A percentile compares a stretch with the other conserved stretches of the same genome.
phyloP scores from a whole-genome alignment of 495 filamentous ascomycete genomes.

The Neurospora intermedia region DNA sequence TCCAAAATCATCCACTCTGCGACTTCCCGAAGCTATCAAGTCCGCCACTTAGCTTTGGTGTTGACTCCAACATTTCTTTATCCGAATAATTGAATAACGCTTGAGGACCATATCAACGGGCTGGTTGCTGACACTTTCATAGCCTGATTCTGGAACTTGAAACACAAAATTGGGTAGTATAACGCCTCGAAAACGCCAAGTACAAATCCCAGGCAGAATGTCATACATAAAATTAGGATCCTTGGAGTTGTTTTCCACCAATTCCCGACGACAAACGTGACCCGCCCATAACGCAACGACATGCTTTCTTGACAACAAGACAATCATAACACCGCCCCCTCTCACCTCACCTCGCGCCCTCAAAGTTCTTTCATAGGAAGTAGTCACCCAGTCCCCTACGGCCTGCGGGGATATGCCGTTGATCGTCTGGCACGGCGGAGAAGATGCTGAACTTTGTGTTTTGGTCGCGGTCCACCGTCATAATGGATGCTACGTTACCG shows the following conservation, averaged over 20 bases:
- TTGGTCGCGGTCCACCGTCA: slow-evolving; percentile 78
- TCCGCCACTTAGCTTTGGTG: not conserved
- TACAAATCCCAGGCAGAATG: not conserved
- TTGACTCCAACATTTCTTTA: too few relatives aligned
- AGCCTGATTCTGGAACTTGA: not conserved
- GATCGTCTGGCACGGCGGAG: slow-evolving; percentile 83
- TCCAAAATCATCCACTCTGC: not conserved
- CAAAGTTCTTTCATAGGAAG: slow-evolving; percentile 56
- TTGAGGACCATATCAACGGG: too few relatives aligned
- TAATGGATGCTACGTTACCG: slow-evolving; percentile 93
- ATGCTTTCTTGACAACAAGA: not conserved
- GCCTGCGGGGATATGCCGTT: slow-evolving; percentile 73
- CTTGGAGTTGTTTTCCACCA: not conserved
- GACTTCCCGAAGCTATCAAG: too few relatives aligned
- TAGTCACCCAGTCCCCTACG: slow-evolving; percentile 82
- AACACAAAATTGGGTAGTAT: not conserved
- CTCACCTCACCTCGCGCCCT: not conserved
- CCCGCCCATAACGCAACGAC: not conserved
- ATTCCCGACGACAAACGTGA: not conserved
- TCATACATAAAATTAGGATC: not conserved
- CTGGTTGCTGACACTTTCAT: not conserved
- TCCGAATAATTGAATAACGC: not conserved
- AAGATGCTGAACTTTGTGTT: slow-evolving; percentile 90
- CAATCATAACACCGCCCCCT: not conserved
- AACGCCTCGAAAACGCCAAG: not conserved